Evolutionary conservation across 768 basidiomycete genomes (phyloP), one percentile per base, ranked within the genome.

Genomic region (Trichaptum fuscoviolaceum): DNA sequence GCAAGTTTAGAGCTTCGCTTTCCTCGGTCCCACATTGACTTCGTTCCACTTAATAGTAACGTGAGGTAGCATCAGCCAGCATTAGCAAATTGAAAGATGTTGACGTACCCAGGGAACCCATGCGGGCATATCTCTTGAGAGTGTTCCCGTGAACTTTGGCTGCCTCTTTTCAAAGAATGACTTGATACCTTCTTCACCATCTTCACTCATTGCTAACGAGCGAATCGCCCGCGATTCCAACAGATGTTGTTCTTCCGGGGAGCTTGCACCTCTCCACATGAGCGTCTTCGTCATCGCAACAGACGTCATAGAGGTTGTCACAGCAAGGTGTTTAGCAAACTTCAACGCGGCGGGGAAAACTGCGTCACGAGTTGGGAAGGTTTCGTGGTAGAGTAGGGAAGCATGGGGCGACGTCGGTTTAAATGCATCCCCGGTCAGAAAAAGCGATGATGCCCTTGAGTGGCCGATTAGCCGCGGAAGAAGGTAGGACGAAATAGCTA

Each of bases 381-480:
- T 77, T 61, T 80, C 67, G 70, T 84, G 77, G 70, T 85, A 87
- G 15, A 87, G 74, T 0, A 73, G 78, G 10, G 73, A 72, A 36
- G 85, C 75, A 52, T 77, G 69, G 5, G 79, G 83, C 0, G 84
- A 85, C 24, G 78, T 75, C 0, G 85, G 80, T 1, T 77, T 69
- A 57, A 84, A 74, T 2, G 80, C 81, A 2, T 74, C 73, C 24
- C 83, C 86, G 0, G 81, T 80, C 30, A 86, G 76, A 27, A 86
- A 77, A n/a, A 86, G 78, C 24, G 83, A 79, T 62, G 75, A 78
- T 10, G 86, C 83, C 7, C 81, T 77, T 18, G 85, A 83, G 66
- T 81, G 79, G 6, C 85, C 84, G 23, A 86, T 69, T 36, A 87
- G 80, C 23, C 81, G 80, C 26, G 86, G 85, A n/a, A 87, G 80